A percentile compares a stretch with the other conserved stretches of the same genome.
These are phyloP conservation scores for Malus sieversii DNA, from an alignment of 306 rosid species.

Conservation along the genomic window DNA sequence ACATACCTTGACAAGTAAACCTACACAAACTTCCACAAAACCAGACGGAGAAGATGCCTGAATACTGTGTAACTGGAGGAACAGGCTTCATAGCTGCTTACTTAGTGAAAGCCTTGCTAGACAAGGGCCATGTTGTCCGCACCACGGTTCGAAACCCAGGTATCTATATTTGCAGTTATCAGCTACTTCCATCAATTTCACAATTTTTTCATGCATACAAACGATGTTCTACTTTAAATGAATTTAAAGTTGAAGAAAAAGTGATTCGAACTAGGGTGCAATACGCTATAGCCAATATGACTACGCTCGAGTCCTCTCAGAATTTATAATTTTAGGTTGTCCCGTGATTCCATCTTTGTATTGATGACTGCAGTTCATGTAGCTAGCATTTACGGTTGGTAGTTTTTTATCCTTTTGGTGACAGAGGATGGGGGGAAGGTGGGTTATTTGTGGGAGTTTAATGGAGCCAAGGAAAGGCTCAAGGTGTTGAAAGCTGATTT, in stretches of 20 bases:
- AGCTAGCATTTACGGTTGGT: not conserved
- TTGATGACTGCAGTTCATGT: not conserved
- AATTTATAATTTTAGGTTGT: too few relatives aligned
- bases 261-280: too few relatives aligned
- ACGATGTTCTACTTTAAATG: too few relatives aligned
- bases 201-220: too few relatives aligned
- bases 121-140: slow-evolving; percentile 57
- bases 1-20: too few relatives aligned
- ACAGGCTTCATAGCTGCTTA: slow-evolving; percentile 71
- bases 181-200: too few relatives aligned
- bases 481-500: slow-evolving; percentile 59
- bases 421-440: slow-evolving; percentile 51
- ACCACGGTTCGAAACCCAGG: slow-evolving; percentile 77
- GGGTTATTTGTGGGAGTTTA: slow-evolving; percentile 46
- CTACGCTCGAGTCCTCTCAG: too few relatives aligned
- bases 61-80: slow-evolving; percentile 79
- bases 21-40: not conserved
- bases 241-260: too few relatives aligned
- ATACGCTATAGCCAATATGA: too few relatives aligned
- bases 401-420: not conserved
- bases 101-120: slow-evolving; percentile 57
- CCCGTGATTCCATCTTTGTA: not conserved
- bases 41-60: slow-evolving; percentile 38
- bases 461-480: slow-evolving; percentile 63
- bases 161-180: not conserved